Percentiles rank a stretch among this genome's conserved stretches.
phyloP scores from a whole-genome alignment of 371 early-diverging fungal genomes.

The Gilbertella persicaria region DNA sequence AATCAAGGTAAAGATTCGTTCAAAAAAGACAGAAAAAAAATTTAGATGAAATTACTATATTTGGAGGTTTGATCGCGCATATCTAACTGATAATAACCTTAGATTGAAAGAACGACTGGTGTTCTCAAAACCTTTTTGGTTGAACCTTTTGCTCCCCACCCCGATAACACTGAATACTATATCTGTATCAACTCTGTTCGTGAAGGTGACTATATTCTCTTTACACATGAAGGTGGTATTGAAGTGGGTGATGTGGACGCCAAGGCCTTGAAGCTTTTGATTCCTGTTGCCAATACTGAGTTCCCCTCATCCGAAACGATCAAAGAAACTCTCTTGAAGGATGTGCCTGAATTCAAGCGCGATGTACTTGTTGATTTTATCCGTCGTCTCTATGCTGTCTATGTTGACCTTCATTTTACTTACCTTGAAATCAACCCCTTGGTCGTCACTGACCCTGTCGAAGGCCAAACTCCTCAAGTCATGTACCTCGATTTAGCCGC shows the following conservation, averaged over 20 bases:
- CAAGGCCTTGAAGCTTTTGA: slow-evolving; percentile 84
- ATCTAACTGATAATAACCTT: slow-evolving; percentile 3
- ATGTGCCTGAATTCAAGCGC: slow-evolving; percentile 73
- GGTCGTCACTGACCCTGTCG: slow-evolving; percentile 82
- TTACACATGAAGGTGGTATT: slow-evolving; percentile 97
- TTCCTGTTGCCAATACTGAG: slow-evolving; percentile 62
- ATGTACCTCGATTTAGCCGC: slow-evolving; percentile 96
- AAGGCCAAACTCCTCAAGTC: slow-evolving; percentile 67
- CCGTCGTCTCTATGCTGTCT: slow-evolving; percentile 89
- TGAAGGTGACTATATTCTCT: slow-evolving; percentile 94
- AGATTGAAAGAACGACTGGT: slow-evolving; percentile 87
- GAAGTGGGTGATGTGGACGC: slow-evolving; percentile 99
- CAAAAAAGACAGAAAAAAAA: slow-evolving; percentile 10
- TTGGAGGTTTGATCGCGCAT: not conserved
- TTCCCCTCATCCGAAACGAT: slow-evolving; percentile 72
- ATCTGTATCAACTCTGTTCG: slow-evolving; percentile 95
- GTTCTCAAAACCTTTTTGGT: slow-evolving; percentile 91
- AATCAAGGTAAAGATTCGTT: slow-evolving; percentile 62
- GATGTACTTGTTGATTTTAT: slow-evolving; percentile 90
- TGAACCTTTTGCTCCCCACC: slow-evolving; percentile 96
- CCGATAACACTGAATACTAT: slow-evolving; percentile 91
- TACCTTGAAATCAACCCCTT: slow-evolving; percentile 99
- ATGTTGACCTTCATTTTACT: slow-evolving; percentile 95
- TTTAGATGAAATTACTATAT: slow-evolving; percentile 18
- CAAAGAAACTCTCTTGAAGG: slow-evolving; percentile 62